Conservation (phyloP, 1,284 basidiomycete genomes). For the Microbotryum violaceum region DNA sequence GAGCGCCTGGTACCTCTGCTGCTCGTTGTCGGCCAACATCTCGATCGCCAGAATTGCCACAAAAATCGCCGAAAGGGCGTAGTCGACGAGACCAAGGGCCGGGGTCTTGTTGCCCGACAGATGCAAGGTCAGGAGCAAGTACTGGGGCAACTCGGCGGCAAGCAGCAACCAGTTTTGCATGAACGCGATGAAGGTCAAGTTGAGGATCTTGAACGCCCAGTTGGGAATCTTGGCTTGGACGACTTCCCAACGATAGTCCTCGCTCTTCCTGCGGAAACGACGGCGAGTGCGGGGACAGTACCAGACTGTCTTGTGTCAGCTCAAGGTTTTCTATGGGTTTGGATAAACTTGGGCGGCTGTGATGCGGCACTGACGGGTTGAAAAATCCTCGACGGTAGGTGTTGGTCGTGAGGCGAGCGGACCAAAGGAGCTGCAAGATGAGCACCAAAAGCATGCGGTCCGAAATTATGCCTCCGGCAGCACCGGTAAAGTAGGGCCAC, state of each 20-base stretch:
- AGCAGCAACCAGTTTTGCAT: constrained; percentile 75
- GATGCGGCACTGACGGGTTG: constrained; percentile 40
- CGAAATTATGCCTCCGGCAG: constrained; percentile 28
- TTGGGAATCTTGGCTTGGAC: constrained; percentile 60
- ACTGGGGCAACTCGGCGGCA: constrained; percentile 38
- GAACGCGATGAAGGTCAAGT: constrained; percentile 70
- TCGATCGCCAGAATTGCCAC: constrained; percentile 59
- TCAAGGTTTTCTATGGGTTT: background rate
- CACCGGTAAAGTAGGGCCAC: constrained; percentile 20
- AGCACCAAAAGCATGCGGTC: constrained; percentile 41
- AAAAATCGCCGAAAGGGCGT: constrained; percentile 54
- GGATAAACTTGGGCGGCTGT: background rate
- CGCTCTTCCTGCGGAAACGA: constrained; percentile 50
- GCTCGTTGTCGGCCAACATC: constrained; percentile 82
- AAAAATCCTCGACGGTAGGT: constrained; percentile 78
- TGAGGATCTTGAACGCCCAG: constrained; percentile 68
- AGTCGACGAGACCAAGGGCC: constrained; percentile 56
- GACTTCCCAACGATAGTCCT: constrained; percentile 86
- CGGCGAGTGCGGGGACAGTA: background rate
- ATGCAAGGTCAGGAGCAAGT: constrained; percentile 51
- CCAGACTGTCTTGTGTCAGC: background rate
- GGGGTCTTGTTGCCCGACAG: constrained; percentile 36
- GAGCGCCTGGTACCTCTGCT: constrained; percentile 59
- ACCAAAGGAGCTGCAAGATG: constrained; percentile 39
- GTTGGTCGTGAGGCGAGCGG: constrained; percentile 65